Evolutionary conservation across 2,329 filamentous ascomycete genomes (phyloP), one percentile per base, ranked within the genome.

Genomic region (Immersiporthe knoxdaviesiana): DNA sequence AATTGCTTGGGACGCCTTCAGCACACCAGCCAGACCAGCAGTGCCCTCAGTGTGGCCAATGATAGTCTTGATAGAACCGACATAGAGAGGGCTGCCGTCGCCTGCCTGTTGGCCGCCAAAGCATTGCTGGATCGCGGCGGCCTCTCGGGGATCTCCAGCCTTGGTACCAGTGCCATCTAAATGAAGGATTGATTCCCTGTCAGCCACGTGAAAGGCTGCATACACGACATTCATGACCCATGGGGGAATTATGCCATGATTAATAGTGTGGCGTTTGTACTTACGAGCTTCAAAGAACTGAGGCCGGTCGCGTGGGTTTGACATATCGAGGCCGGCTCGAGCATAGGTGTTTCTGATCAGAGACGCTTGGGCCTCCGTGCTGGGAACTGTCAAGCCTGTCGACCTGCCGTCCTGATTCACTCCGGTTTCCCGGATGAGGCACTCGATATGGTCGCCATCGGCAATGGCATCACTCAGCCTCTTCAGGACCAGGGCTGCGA

Each of bases 331-430:
- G n/a, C n/a, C n/a, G n/a, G n/a, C n/a, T n/a, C n/a, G n/a, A n/a
- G n/a, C n/a, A n/a, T n/a, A n/a, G n/a, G n/a, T n/a, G n/a, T n/a
- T n/a, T n/a, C n/a, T n/a, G n/a, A n/a, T n/a, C n/a, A n/a, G n/a
- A n/a, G n/a, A n/a, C n/a, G n/a, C n/a, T n/a, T n/a, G n/a, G n/a
- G n/a, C n/a, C n/a, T n/a, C n/a, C n/a, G n/a, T n/a, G n/a, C n/a
- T n/a, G n/a, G n/a, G n/a, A n/a, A n/a, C n/a, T n/a, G n/a, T n/a
- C n/a, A n/a, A n/a, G n/a, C n/a, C n/a, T n/a, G n/a, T n/a, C n/a
- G n/a, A n/a, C n/a, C n/a, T n/a, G n/a, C 85, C 86, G 69, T 88
- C 85, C 12, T 79, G 78, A 69, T 84, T 84, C 24, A 78, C 69
- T 8, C 76, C 80, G 0, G 79, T 81, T 12, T 79, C 81, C 0